Evolutionary conservation across 495 filamentous ascomycete genomes (phyloP), one percentile per base, ranked within the genome.

Genomic region (Podospora bellae-mahoneyi): DNA sequence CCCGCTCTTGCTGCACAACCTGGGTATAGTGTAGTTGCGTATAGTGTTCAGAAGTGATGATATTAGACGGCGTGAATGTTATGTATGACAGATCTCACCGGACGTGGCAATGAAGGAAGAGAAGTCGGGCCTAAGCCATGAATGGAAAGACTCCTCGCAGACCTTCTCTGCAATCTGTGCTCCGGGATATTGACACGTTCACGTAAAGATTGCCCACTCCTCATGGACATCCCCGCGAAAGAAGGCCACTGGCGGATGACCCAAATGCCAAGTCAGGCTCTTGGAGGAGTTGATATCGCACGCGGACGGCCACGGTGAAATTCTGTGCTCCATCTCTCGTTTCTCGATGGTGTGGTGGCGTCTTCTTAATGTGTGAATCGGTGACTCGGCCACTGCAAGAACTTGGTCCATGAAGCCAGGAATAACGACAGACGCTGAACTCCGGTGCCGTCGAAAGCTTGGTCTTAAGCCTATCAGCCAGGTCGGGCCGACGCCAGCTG

Each of bases 291-390:
- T 59, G 15, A 72, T 66, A 30, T 34, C 10, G 4, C 39, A 65
- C 23, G 18, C 70, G 48, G 13, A 75, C 62, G n/a, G 59, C 53
- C 2, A 75, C 71, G 0, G 71, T 73, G 27, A 75, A 75, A 63
- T 70, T 70, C 9, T 67, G 66, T 64, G 58, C 26, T 65, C 28
- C 13, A 69, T 54, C 3, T 69, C 54, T 26, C 59, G 19, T 15
- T 20, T 60, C 5, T 16, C 9, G 19, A 5, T 2, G 1, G 18
- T 32, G 30, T 32, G 30, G 30, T 32, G 6, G 6, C 4, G 1
- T 32, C 30, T 32, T 32, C 30, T 32, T 19, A 18, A 1, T 3
- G n/a, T n/a, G 5, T 19, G 26, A 15, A 10, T 34, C 1, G 60
- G 56, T 9, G 26, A 16, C 13, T 64, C n/a, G 4, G 58, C 62